These are phyloP conservation scores for Uronychia setigera DNA, from an alignment of 73 alveolate species.

Conservation along the genomic window DNA sequence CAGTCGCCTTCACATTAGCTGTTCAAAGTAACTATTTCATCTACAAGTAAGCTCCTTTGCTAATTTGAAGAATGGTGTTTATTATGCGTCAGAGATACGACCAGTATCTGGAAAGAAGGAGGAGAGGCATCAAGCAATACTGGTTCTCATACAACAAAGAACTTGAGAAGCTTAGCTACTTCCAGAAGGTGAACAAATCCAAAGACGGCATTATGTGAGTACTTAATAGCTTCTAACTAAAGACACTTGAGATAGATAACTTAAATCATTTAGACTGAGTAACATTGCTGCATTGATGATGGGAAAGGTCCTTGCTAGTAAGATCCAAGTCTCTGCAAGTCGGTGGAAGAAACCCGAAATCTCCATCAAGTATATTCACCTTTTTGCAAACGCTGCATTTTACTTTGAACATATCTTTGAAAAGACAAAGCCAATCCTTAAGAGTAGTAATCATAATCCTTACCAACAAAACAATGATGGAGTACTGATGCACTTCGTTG, in stretches of 20 bases:
- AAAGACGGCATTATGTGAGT: constrained; percentile 1
- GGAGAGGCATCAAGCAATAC: constrained; percentile 24
- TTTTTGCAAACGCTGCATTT: not conserved
- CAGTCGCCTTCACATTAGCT: constrained; percentile 23
- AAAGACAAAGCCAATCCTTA: not conserved
- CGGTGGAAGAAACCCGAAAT: not conserved
- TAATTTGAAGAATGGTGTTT: constrained; percentile 24
- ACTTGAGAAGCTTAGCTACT: constrained; percentile 11
- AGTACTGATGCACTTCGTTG: not conserved
- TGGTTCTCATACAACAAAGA: constrained; percentile 38
- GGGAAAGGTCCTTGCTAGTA: too few species aligned
- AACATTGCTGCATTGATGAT: too few species aligned
- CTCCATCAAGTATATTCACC: not conserved
- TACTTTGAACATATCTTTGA: not conserved
- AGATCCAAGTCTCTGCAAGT: too few species aligned
- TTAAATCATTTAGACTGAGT: too few species aligned
- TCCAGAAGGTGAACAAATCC: not conserved
- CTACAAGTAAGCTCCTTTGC: too few species aligned
- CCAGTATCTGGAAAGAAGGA: constrained; percentile 43
- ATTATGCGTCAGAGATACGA: constrained; percentile 25
- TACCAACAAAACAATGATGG: not conserved
- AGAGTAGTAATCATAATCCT: not conserved
- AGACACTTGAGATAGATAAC: too few species aligned
- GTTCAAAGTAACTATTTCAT: constrained; percentile 24
- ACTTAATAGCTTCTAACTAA: not conserved